Evolutionary conservation across 805 yeast genomes (phyloP), one percentile per base, ranked within the genome.

Genomic region (Sungouiella thailandica): DNA sequence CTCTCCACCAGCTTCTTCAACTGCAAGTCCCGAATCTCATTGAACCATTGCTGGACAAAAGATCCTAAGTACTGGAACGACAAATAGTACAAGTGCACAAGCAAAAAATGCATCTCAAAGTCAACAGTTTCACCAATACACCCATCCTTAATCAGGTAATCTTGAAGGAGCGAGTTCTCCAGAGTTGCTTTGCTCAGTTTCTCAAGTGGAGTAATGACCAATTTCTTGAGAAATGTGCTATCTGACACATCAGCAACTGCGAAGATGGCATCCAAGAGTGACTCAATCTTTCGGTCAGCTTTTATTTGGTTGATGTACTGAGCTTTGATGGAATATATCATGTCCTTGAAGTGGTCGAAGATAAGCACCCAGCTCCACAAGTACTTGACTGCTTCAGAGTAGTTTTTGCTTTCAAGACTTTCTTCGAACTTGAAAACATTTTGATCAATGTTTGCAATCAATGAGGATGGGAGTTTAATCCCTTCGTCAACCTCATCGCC

Each of bases 331-430:
- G 74, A 72, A 43, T 76, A 77, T 1, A 93, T 76, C 5, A 83
- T 71, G 37, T 78, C 76, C 32, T 71, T 68, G 51, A 87, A 83
- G 53, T 78, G 78, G 18, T 60, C 62, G 41, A 83, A 67, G 0
- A 83, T 55, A 34, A 85, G 60, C 40, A 59, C 61, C 94, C 95
- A 88, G 36, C 76, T 61, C 80, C 84, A 80, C 22, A 82, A 44
- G 49, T 73, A 82, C 14, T 54, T 61, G 7, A 28, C 29, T 6
- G 43, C 26, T 4, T 39, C 50, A 10, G 25, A 41, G 32, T n/a
- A 16, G 19, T 29, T 37, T 10, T 36, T 18, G 18, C 33, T 15
- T 25, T 37, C 46, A 5, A 36, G 41, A 4, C 41, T 33, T 10
- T 40, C 46, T 7, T 63, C 62, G 35, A 47, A 44, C 14, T 49